phyloP scores from a whole-genome alignment of 148 eudicot genomes.

The Dianthus caryophyllus region DNA sequence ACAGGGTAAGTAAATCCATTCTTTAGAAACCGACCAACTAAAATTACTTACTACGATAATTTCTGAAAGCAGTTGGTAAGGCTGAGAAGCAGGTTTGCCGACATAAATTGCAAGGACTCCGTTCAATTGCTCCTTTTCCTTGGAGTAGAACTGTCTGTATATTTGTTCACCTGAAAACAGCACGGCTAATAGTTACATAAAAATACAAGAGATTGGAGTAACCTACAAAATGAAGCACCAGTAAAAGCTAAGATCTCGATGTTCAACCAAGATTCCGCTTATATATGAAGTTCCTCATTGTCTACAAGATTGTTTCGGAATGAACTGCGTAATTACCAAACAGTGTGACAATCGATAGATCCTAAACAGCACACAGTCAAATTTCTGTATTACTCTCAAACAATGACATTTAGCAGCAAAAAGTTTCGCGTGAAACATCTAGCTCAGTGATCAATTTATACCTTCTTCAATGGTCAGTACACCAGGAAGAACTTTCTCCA shows the following conservation, averaged over 20 bases:
- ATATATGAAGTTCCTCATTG: background rate
- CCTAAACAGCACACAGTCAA: background rate
- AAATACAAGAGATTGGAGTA: background rate
- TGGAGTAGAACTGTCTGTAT: slow-evolving; percentile 68
- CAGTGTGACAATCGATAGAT: background rate
- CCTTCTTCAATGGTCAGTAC: slow-evolving; percentile 68
- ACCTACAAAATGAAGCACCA: background rate
- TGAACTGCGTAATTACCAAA: background rate
- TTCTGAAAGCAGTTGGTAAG: slow-evolving; percentile 41
- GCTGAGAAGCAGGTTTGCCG: slow-evolving; percentile 47
- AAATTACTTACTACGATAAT: slow-evolving; percentile 52
- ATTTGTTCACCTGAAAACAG: slow-evolving; percentile 52
- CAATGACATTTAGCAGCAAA: no score
- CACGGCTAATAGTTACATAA: background rate
- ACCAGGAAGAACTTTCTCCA: slow-evolving; percentile 74
- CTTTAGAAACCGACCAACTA: background rate
- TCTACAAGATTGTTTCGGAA: background rate
- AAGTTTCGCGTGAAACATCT: background rate
- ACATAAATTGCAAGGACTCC: slow-evolving; percentile 73
- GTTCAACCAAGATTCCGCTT: background rate
- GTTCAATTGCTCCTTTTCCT: slow-evolving; percentile 66
- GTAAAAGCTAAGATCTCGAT: background rate
- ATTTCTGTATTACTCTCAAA: background rate
- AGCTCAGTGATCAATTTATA: slow-evolving; percentile 14
- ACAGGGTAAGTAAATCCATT: no score